phyloP scores from a whole-genome alignment of 176 grass and related monocot genomes.

The Rhynchospora tenuis region DNA sequence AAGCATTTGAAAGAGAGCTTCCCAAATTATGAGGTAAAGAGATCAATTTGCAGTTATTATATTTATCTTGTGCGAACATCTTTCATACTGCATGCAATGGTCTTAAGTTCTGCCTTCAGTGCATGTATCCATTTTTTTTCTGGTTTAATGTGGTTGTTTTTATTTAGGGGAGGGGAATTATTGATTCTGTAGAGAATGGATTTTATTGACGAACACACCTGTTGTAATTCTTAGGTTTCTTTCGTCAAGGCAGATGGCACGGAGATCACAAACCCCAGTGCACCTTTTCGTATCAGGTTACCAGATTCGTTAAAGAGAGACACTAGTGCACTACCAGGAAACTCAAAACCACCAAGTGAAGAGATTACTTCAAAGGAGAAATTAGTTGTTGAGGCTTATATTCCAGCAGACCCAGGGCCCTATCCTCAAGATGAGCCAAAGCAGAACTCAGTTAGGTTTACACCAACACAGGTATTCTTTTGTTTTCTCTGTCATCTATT shows the following conservation, averaged over 20 bases:
- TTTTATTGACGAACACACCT: background rate
- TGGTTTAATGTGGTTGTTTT: background rate
- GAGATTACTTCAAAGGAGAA: conserved; percentile 44
- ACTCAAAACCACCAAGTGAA: conserved; percentile 28
- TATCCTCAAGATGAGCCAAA: conserved; percentile 99
- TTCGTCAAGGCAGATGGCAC: conserved; percentile 83
- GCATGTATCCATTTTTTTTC: background rate
- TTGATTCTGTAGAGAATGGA: background rate
- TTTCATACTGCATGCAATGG: background rate
- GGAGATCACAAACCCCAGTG: conserved; percentile 46
- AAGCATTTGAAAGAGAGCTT: conserved; percentile 72
- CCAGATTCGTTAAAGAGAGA: conserved; percentile 75
- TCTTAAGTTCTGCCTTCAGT: background rate
- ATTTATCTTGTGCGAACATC: background rate
- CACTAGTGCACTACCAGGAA: conserved; percentile 71
- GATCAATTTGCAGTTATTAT: conserved; percentile 12
- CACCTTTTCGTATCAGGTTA: conserved; percentile 73
- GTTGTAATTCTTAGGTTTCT: conserved; percentile 60
- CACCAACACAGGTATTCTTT: conserved; percentile 80
- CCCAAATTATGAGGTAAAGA: conserved; percentile 74
- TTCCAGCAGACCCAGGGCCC: conserved; percentile 86
- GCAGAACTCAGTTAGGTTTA: conserved; percentile 94
- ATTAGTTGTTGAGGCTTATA: conserved; percentile 64
- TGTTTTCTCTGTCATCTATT: background rate
- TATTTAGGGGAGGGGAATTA: background rate